Conservation (phyloP, 208 protist genomes). For the Wallacemonas collosoma region DNA sequence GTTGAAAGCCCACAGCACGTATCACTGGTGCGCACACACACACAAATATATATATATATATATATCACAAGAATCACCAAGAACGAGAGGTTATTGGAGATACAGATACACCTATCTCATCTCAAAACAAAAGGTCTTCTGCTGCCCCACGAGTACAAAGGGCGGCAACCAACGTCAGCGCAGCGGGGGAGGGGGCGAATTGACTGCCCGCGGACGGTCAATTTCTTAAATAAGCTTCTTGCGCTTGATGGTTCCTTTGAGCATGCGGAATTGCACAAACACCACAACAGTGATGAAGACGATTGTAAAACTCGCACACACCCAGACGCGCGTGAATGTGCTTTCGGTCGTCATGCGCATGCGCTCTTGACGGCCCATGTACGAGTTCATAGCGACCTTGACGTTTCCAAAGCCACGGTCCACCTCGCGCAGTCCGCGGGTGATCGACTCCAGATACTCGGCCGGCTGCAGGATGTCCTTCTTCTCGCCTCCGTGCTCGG, state of each 20-base stretch:
- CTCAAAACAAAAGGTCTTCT: no score
- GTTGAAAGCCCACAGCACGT: no score
- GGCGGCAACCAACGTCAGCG: no score
- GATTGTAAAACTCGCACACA: slow-evolving; percentile 53
- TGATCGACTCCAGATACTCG: slow-evolving; percentile 54
- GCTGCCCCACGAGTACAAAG: no score
- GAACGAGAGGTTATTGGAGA: no score
- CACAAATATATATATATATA: no score
- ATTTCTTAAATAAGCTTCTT: slow-evolving; percentile 57
- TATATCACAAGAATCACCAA: no score
- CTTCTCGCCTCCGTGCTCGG: slow-evolving; percentile 56
- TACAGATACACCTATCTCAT: no score
- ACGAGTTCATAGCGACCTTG: slow-evolving; percentile 9
- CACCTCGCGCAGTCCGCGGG: slow-evolving; percentile 24
- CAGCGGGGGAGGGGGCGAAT: no score
- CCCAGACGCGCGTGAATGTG: slow-evolving; percentile 80
- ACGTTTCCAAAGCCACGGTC: slow-evolving; percentile 19
- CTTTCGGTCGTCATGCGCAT: slow-evolving; percentile 76
- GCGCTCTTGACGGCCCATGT: slow-evolving; percentile 28
- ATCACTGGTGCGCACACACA: no score
- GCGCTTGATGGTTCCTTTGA: slow-evolving; percentile 66
- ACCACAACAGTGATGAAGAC: slow-evolving; percentile 36
- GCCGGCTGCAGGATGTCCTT: slow-evolving; percentile 61
- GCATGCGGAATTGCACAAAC: slow-evolving; percentile 68
- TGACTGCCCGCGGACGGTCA: background rate